phyloP scores from a whole-genome alignment of 805 yeast genomes.

The Danielozyma ontarioensis region DNA sequence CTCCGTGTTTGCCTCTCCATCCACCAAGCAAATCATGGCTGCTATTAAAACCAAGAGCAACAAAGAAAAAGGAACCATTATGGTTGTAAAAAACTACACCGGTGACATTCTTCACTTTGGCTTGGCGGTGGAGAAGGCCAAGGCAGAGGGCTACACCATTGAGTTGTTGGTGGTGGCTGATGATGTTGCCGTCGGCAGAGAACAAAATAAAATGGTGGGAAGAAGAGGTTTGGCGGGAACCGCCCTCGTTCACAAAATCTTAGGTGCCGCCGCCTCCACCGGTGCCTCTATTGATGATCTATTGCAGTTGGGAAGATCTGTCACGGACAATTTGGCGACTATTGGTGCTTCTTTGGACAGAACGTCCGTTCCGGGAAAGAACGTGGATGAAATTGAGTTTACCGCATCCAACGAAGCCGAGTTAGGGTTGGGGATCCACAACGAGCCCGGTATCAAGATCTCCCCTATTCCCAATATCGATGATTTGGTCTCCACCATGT shows the following conservation, averaged over 20 bases:
- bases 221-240: conserved; percentile 95
- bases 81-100: conserved; percentile 87
- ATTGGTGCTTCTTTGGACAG: conserved; percentile 88
- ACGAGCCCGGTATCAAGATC: conserved; percentile 79
- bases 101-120: conserved; percentile 95
- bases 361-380: conserved; percentile 81
- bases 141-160: conserved; percentile 65
- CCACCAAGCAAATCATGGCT: conserved; percentile 79
- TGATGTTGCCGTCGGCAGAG: conserved; percentile 90
- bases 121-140: conserved; percentile 83
- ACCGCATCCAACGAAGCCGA: conserved; percentile 67
- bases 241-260: conserved; percentile 74
- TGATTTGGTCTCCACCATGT: conserved; percentile 50
- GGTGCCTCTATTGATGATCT: conserved; percentile 45
- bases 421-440: conserved; percentile 93
- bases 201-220: conserved; percentile 87
- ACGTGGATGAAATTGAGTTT: conserved; percentile 33
- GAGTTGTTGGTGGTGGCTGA: conserved; percentile 80
- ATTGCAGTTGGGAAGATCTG: conserved; percentile 51
- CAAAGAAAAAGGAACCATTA: conserved; percentile 57
- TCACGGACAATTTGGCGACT: conserved; percentile 69
- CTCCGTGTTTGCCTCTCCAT: conserved; percentile 88
- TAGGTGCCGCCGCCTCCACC: conserved; percentile 64
- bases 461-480: conserved; percentile 69
- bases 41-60: conserved; percentile 57